Conservation (phyloP, 352 stramenopile species). For the Phytophthora nicotianae region DNA sequence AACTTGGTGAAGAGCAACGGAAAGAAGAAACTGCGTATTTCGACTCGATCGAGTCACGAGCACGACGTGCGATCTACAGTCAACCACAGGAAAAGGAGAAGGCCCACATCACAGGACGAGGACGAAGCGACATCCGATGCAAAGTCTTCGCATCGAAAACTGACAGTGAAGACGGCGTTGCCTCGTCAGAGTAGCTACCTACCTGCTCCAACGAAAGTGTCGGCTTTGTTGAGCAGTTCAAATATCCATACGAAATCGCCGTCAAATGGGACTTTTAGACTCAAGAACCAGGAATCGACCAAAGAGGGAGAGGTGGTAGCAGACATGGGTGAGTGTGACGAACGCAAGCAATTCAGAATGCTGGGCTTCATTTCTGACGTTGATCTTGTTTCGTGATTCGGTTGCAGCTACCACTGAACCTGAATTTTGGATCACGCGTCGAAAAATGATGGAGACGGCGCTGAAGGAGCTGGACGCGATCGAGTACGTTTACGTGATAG, state of each 20-base stretch:
- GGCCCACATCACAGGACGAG: slow-evolving; percentile 22
- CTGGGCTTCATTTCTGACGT: slow-evolving; percentile 1
- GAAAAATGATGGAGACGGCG: slow-evolving; percentile 34
- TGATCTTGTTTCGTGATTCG: slow-evolving; percentile 7
- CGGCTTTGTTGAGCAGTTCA: slow-evolving; percentile 9
- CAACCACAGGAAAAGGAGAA: slow-evolving; percentile 20
- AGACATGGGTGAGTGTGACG: slow-evolving; percentile 23
- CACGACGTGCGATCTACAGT: background rate
- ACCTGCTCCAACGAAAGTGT: slow-evolving; percentile 30
- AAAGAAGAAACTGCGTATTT: slow-evolving; percentile 1
- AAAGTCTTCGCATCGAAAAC: slow-evolving; percentile 12
- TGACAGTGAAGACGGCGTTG: slow-evolving; percentile 13
- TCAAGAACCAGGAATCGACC: slow-evolving; percentile 11
- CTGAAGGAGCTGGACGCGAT: slow-evolving; percentile 41
- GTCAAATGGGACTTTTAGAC: slow-evolving; percentile 8
- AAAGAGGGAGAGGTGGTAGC: slow-evolving; percentile 7
- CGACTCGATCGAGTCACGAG: slow-evolving; percentile 3
- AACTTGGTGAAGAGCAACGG: slow-evolving; percentile 14
- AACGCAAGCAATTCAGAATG: background rate
- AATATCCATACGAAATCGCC: slow-evolving; percentile 17
- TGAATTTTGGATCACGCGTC: slow-evolving; percentile 48
- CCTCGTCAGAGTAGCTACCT: slow-evolving; percentile 28
- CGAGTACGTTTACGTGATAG: slow-evolving; percentile 52
- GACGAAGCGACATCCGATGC: slow-evolving; percentile 9
- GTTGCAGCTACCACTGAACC: slow-evolving; percentile 31